Evolutionary conservation across 306 rosid genomes (phyloP).

Genomic region (Vigna hirtella): DNA sequence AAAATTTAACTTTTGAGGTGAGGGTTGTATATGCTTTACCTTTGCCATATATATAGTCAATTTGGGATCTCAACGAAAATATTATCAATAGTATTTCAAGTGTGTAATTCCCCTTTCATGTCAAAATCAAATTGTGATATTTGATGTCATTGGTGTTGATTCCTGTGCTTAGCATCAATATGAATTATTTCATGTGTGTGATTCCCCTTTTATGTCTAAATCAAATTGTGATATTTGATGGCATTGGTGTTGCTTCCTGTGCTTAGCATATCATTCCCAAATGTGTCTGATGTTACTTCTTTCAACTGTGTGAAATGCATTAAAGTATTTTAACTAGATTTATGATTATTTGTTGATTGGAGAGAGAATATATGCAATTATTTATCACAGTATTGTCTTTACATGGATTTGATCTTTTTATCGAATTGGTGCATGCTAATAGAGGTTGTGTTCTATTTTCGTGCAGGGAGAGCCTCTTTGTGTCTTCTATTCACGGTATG

Average conservation of each 20-base stretch:
- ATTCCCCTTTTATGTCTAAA: conserved; percentile 28
- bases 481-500: conserved; percentile 95
- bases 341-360: neutral
- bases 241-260: conserved; percentile 6
- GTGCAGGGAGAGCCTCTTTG: conserved; percentile 92
- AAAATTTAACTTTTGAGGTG: neutral
- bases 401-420: conserved; percentile 22
- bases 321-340: conserved; percentile 17
- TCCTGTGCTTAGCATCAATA: neutral
- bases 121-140: conserved; percentile 38
- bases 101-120: neutral
- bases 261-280: conserved; percentile 28
- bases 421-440: conserved; percentile 43
- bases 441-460: conserved; percentile 40
- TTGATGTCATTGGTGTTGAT: conserved; percentile 12
- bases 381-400: conserved; percentile 19
- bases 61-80: neutral
- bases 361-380: conserved; percentile 21
- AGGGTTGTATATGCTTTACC: neutral
- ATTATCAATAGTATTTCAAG: conserved; percentile 14
- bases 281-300: conserved; percentile 21
- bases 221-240: conserved; percentile 23
- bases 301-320: conserved; percentile 24
- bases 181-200: conserved; percentile 3
- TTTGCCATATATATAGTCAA: neutral